A percentile compares a stretch with the other conserved stretches of the same genome.
These are phyloP conservation scores for Penicillium bovifimosum DNA, from an alignment of 495 filamentous ascomycete species.

Conservation along the genomic window DNA sequence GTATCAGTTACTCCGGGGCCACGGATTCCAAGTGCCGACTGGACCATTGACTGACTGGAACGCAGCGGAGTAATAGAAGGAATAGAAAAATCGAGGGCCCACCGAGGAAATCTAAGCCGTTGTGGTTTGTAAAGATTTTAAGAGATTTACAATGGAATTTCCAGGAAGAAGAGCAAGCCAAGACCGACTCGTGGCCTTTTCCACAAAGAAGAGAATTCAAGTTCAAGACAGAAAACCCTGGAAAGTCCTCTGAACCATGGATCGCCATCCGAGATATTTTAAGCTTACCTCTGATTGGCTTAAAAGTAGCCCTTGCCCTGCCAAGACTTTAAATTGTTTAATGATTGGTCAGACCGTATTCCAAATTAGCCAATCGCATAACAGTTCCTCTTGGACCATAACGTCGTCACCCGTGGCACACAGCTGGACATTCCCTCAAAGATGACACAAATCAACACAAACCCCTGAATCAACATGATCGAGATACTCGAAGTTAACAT, in stretches of 20 bases:
- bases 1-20: too few relatives aligned
- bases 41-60: too few relatives aligned
- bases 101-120: too few relatives aligned
- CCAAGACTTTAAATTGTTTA: background rate
- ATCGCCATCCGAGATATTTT: background rate
- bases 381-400: conserved; percentile 5
- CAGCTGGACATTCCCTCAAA: background rate
- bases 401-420: background rate
- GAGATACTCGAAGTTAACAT: too few relatives aligned
- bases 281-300: background rate
- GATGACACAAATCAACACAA: too few relatives aligned
- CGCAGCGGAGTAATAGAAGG: too few relatives aligned
- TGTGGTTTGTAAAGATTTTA: background rate
- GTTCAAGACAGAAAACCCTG: background rate
- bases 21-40: too few relatives aligned
- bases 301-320: background rate
- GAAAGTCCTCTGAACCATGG: background rate
- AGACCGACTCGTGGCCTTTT: background rate
- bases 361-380: background rate
- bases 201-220: background rate
- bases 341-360: background rate
- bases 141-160: background rate
- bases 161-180: background rate
- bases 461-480: too few relatives aligned
- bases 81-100: too few relatives aligned